These are phyloP conservation scores for Acrodontium crateriforme DNA, from an alignment of 2,329 filamentous ascomycete species.

Conservation along the genomic window DNA sequence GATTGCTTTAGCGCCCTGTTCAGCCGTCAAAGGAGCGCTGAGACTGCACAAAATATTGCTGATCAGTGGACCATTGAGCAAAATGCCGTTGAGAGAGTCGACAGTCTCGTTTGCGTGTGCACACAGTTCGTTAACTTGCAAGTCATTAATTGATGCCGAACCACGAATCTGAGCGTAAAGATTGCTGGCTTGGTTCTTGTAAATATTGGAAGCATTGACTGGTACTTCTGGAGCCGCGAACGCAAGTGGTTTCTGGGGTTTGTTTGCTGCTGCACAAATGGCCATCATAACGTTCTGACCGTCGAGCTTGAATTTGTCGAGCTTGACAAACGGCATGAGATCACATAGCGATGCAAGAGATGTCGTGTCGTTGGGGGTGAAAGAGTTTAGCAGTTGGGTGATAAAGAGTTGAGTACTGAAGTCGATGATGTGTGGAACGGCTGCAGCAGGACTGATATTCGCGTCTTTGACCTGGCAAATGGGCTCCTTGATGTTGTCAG, in stretches of 20 bases:
- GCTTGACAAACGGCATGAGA: slow-evolving; percentile 10
- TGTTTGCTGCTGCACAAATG: slow-evolving; percentile 7
- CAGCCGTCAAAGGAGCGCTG: slow-evolving; percentile 4
- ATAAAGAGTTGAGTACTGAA: slow-evolving; percentile 13
- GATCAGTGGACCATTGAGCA: slow-evolving; percentile 10
- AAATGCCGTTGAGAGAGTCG: slow-evolving; percentile 5
- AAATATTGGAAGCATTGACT: slow-evolving; percentile 6
- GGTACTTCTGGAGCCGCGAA: background rate
- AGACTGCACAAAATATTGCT: slow-evolving; percentile 10
- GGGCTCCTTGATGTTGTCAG: slow-evolving; percentile 8
- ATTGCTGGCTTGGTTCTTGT: slow-evolving; percentile 7
- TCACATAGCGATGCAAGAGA: slow-evolving; percentile 14
- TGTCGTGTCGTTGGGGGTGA: slow-evolving; percentile 7
- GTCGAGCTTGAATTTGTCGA: slow-evolving; percentile 13
- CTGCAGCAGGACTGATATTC: slow-evolving; percentile 8
- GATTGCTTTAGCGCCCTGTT: slow-evolving; percentile 6
- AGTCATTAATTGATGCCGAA: slow-evolving; percentile 5
- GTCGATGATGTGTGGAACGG: slow-evolving; percentile 8
- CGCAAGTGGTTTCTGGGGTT: slow-evolving; percentile 1
- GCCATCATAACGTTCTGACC: slow-evolving; percentile 8
- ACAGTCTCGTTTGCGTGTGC: slow-evolving; percentile 3
- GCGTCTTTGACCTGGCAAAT: slow-evolving; percentile 9
- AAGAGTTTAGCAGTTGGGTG: slow-evolving; percentile 12
- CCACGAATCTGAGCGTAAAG: slow-evolving; percentile 12
- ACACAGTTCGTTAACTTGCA: slow-evolving; percentile 8